A percentile compares a stretch with the other conserved stretches of the same genome.
phyloP scores from a whole-genome alignment of 2,329 filamentous ascomycete genomes.

The Colletotrichum simmondsii region DNA sequence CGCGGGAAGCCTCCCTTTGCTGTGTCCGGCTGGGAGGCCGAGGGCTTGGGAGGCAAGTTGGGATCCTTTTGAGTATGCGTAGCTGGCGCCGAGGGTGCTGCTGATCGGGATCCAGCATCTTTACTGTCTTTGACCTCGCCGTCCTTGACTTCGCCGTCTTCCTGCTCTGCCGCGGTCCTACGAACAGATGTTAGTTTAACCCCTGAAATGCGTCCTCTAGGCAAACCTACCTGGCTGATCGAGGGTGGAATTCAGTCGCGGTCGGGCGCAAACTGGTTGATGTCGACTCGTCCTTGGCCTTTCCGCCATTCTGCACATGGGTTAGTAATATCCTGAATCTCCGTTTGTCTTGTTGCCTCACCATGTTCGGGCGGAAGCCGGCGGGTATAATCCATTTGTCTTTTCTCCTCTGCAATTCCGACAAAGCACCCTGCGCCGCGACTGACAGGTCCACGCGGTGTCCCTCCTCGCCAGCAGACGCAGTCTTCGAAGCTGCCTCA shows the following conservation, averaged over 20 bases:
- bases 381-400: slow-evolving; percentile 79
- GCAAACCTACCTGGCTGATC: slow-evolving; percentile 48
- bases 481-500: slow-evolving; percentile 62
- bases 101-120: slow-evolving; percentile 8
- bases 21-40: slow-evolving; percentile 37
- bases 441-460: slow-evolving; percentile 80
- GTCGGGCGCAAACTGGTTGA: slow-evolving; percentile 63
- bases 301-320: slow-evolving; percentile 50
- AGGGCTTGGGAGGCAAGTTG: slow-evolving; percentile 32
- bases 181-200: neutral
- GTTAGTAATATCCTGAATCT: slow-evolving; percentile 46
- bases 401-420: slow-evolving; percentile 74
- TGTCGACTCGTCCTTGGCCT: slow-evolving; percentile 50
- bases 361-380: slow-evolving; percentile 74
- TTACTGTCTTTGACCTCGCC: slow-evolving; percentile 65
- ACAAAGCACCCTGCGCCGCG: slow-evolving; percentile 77
- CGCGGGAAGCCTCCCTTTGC: slow-evolving; percentile 34
- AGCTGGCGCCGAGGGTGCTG: slow-evolving; percentile 10
- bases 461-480: slow-evolving; percentile 62
- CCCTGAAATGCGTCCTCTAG: neutral
- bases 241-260: slow-evolving; percentile 74
- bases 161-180: slow-evolving; percentile 60
- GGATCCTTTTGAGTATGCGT: slow-evolving; percentile 17
- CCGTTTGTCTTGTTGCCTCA: slow-evolving; percentile 46
- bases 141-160: slow-evolving; percentile 81